A percentile compares a stretch with the other conserved stretches of the same genome.
Conservation (phyloP, 345 rosid genomes). For the Bruguiera sexangula region DNA sequence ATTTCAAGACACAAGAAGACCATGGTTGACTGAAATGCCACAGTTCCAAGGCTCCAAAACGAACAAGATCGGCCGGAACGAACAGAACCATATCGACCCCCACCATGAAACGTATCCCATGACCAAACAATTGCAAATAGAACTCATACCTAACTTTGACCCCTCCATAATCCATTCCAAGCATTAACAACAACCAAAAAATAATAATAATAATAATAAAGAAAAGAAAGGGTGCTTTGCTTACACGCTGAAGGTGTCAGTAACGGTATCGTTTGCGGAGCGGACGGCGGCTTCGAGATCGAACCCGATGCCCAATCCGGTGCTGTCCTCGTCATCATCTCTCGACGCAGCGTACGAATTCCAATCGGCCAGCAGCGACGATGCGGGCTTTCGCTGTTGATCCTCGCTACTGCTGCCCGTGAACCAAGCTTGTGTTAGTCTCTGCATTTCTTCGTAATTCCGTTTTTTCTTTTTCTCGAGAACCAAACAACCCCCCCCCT, state of each 20-base stretch:
- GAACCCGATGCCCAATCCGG: constrained; percentile 12
- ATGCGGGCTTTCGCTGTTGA: constrained; percentile 12
- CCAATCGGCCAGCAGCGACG: constrained; percentile 31
- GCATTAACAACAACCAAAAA: background rate
- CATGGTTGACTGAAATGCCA: too few relatives aligned
- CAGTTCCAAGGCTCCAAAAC: too few relatives aligned
- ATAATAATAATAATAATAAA: background rate
- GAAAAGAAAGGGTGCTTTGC: background rate
- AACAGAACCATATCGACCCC: too few relatives aligned
- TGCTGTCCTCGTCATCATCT: background rate
- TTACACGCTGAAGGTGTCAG: constrained; percentile 35
- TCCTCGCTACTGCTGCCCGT: constrained; percentile 15
- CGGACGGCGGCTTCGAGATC: constrained; percentile 34
- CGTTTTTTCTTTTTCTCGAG: background rate
- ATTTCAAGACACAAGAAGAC: too few relatives aligned
- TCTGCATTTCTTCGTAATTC: constrained; percentile 6
- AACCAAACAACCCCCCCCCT: background rate
- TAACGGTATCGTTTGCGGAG: constrained; percentile 25
- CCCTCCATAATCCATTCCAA: background rate
- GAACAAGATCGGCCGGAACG: too few relatives aligned
- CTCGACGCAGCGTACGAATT: constrained; percentile 26
- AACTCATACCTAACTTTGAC: background rate
- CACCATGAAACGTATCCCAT: too few relatives aligned
- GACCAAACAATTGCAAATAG: background rate
- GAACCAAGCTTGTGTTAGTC: constrained; percentile 24